These are phyloP conservation scores for Talaromyces sp. DNA, from an alignment of 2,329 filamentous ascomycete genomes.

Conservation along the genomic window DNA sequence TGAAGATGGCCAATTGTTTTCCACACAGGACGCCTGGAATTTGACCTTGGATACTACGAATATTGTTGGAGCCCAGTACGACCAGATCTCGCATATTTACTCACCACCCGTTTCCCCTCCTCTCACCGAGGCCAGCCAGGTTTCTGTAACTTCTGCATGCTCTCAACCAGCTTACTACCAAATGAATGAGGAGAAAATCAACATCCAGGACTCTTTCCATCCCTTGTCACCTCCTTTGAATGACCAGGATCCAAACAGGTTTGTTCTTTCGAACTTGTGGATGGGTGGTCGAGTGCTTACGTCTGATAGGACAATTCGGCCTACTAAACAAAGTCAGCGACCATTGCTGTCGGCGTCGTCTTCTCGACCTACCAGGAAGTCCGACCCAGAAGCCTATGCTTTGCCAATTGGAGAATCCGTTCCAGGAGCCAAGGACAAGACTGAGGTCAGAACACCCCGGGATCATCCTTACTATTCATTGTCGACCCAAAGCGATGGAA, in stretches of 20 bases:
- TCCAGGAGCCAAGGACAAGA: constrained; percentile 37
- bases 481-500: constrained; percentile 61
- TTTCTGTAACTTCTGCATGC: constrained; percentile 39
- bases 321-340: constrained; percentile 38
- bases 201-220: constrained; percentile 39
- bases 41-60: constrained; percentile 34
- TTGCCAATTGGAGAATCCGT: constrained; percentile 34
- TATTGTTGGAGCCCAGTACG: constrained; percentile 35
- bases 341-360: constrained; percentile 33
- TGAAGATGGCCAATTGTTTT: constrained; percentile 35
- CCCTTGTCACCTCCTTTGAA: constrained; percentile 38
- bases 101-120: constrained; percentile 43
- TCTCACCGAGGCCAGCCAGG: constrained; percentile 41
- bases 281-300: constrained; percentile 6
- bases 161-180: constrained; percentile 40
- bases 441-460: constrained; percentile 39
- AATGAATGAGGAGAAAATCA: constrained; percentile 38
- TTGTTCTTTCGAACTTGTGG: constrained; percentile 20
- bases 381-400: constrained; percentile 38
- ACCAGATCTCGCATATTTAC: constrained; percentile 36
- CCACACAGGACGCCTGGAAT: constrained; percentile 32
- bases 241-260: constrained; percentile 43
- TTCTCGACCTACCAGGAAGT: constrained; percentile 33
- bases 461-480: constrained; percentile 44
- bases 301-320: constrained; percentile 37